phyloP scores from a whole-genome alignment of 495 filamentous ascomycete genomes.

The Tirmania nivea region DNA sequence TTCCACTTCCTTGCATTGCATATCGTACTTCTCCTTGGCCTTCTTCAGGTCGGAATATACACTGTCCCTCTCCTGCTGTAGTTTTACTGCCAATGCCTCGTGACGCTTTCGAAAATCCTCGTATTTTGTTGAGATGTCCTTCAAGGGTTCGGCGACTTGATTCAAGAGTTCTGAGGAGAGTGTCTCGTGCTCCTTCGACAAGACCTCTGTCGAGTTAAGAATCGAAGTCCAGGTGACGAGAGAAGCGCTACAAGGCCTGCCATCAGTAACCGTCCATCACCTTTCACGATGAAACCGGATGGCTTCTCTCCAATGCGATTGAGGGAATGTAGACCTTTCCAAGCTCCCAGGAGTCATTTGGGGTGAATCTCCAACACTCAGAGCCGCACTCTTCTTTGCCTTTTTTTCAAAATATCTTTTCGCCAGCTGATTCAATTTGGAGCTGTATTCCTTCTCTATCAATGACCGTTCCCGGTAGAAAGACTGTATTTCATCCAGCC shows the following conservation, averaged over 20 bases:
- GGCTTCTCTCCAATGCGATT: not conserved
- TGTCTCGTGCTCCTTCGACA: slow-evolving; percentile 72
- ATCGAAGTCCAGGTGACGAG: slow-evolving; percentile 94
- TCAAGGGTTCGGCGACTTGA: slow-evolving; percentile 69
- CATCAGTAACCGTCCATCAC: not conserved
- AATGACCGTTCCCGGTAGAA: slow-evolving; percentile 87
- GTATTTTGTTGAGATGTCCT: slow-evolving; percentile 44
- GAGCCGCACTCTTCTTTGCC: slow-evolving; percentile 59
- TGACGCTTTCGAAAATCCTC: slow-evolving; percentile 89
- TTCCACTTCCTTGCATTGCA: slow-evolving; percentile 84
- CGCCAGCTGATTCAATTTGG: slow-evolving; percentile 63
- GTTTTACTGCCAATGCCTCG: slow-evolving; percentile 62
- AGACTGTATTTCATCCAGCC: slow-evolving; percentile 90
- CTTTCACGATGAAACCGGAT: slow-evolving; percentile 1
- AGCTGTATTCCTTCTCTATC: slow-evolving; percentile 91
- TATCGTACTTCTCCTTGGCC: slow-evolving; percentile 79
- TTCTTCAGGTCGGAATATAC: slow-evolving; percentile 75
- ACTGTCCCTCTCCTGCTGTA: slow-evolving; percentile 70
- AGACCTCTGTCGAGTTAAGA: slow-evolving; percentile 65
- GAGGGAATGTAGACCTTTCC: slow-evolving; percentile 37
- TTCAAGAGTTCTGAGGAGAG: slow-evolving; percentile 52
- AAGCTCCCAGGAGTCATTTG: slow-evolving; percentile 84
- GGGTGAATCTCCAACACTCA: slow-evolving; percentile 89
- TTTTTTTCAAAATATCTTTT: slow-evolving; percentile 97
- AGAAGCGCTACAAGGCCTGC: slow-evolving; percentile 38